phyloP scores from a whole-genome alignment of 139 green algal genomes.

The Tetraselmis chui region DNA sequence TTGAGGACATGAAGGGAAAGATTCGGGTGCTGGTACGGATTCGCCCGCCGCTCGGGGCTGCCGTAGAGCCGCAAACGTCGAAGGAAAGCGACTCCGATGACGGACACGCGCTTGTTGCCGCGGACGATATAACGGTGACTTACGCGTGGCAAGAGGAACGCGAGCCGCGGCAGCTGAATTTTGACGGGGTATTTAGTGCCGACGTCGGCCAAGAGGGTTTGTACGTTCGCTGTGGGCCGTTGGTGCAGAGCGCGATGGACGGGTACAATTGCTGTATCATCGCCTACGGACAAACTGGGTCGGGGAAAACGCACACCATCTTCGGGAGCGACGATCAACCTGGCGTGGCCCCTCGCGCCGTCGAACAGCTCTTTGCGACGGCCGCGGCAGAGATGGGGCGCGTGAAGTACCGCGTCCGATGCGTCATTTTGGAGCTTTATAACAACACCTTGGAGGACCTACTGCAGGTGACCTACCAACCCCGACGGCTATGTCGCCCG shows the following conservation, averaged over 20 bases:
- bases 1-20: slow-evolving; percentile 9
- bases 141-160: not conserved
- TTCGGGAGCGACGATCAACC: slow-evolving; percentile 7
- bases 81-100: no score
- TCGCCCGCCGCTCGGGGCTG: not conserved
- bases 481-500: no score
- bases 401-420: not conserved
- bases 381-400: not conserved
- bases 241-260: slow-evolving; percentile 12
- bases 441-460: slow-evolving; percentile 17
- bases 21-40: slow-evolving; percentile 16
- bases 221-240: not conserved
- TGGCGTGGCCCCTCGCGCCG: slow-evolving; percentile 31
- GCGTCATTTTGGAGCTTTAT: slow-evolving; percentile 17
- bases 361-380: slow-evolving; percentile 22
- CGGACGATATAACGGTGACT: not conserved
- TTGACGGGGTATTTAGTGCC: not conserved
- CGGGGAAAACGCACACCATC: slow-evolving; percentile 31
- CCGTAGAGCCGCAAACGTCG: not conserved
- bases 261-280: slow-evolving; percentile 21
- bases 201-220: not conserved
- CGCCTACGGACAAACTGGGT: slow-evolving; percentile 32
- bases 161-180: not conserved
- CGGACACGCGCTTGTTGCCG: not conserved
- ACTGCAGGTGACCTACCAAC: not conserved